Evolutionary conservation across 441 rosid species (phyloP), one percentile per base, ranked within the genome.

Genomic region (Breynia disticha): DNA sequence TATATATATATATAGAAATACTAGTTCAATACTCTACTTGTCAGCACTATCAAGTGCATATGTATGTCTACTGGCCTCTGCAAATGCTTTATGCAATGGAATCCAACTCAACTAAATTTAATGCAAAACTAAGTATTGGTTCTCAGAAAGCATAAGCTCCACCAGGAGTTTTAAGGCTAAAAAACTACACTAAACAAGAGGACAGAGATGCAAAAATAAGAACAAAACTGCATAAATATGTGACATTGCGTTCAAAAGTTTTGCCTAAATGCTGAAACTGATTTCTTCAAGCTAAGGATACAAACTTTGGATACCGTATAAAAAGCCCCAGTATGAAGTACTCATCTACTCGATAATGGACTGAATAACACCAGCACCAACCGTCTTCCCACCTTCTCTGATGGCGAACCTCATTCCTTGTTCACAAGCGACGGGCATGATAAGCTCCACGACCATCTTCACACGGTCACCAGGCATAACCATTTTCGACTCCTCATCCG

Each of bases 391-490:
- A 54, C 94, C 99, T 80, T 94, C 97, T 74, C 95, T 75, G 55
- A 94, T 90, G 48, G 99, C 97, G 76, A 94, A 90, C 76, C 99
- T 79, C 99, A 87, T 89, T 5, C 99, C 94, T 72, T 79, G 90
- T 62, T 94, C 94, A 74, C 95, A 90, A 72, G 97, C 96, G 53
- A 94, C 95, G 0, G 97, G 97, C 80, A 87, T 67, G 56, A 85
- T 85, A 46, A 94, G 94, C 73, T 87, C 97, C 22, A 94, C 95
- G 39, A 82, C 78, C 78, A 94, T 87, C 91, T 94, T 89, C 11
- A 94, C 91, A 49, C 86, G 79, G 58, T 89, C 99, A 28, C 94
- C 96, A 0, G 99, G 97, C 97, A 94, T 86, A 70, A 93, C 97
- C 97, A 89, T 85, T 78, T 87, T 94, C 8, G 96, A 89, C 69